Conservation (phyloP, 768 basidiomycete species). For the Leucocoprinus leucothites region DNA sequence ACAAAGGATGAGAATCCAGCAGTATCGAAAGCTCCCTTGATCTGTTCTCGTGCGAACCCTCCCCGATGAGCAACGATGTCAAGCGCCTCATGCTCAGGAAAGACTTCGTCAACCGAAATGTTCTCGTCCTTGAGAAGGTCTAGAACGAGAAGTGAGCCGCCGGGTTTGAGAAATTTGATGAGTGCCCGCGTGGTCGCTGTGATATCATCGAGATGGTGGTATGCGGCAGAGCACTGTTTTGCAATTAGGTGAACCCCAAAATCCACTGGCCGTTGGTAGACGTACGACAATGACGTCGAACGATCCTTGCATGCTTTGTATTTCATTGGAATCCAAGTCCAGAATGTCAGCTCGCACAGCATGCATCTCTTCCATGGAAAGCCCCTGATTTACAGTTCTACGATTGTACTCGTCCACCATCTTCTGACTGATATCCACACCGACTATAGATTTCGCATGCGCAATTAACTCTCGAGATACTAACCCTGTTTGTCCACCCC, state of each 20-base stretch:
- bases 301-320: slow-evolving; percentile 45
- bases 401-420: slow-evolving; percentile 68
- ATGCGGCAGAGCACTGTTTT: slow-evolving; percentile 56
- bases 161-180: slow-evolving; percentile 48
- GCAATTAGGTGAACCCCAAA: background rate
- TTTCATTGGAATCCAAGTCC: slow-evolving; percentile 34
- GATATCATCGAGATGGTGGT: slow-evolving; percentile 59
- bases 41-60: slow-evolving; percentile 24
- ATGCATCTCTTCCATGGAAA: slow-evolving; percentile 62
- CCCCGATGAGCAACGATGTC: slow-evolving; percentile 26
- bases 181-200: slow-evolving; percentile 45
- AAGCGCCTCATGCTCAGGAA: slow-evolving; percentile 22
- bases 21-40: slow-evolving; percentile 21
- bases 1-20: slow-evolving; percentile 22
- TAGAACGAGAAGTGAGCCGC: slow-evolving; percentile 51
- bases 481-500: slow-evolving; percentile 59
- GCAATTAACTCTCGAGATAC: slow-evolving; percentile 60
- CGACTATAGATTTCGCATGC: slow-evolving; percentile 60
- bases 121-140: slow-evolving; percentile 40
- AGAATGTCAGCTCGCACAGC: slow-evolving; percentile 45
- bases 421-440: slow-evolving; percentile 72
- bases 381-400: slow-evolving; percentile 56
- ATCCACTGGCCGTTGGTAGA: background rate
- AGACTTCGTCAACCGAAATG: slow-evolving; percentile 14
- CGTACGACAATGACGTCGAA: slow-evolving; percentile 75